Base-by-base conservation (phyloP, 1,139 yeast genomes). In the Hanseniaspora gamundiae region DNA sequence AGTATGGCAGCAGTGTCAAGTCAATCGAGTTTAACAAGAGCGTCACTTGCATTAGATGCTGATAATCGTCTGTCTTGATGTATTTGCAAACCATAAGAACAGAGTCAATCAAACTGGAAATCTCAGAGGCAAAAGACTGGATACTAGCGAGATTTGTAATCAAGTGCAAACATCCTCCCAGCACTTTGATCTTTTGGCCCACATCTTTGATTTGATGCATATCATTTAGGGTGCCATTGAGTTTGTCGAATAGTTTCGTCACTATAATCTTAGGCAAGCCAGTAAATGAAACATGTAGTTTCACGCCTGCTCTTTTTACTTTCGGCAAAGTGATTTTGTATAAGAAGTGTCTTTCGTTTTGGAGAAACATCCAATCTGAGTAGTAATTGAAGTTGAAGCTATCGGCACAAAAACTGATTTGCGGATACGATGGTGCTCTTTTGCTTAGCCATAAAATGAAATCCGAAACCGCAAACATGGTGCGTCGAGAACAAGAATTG, bases 401-500 rank as follows among this genome's bases (percentile, higher is more conserved):
- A n/a, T 33, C n/a, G 13, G 17, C 21, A 17, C 19, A 10, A 13
- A 14, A 3, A 30, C 10, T 5, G 17, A 30, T 30, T 7, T 30
- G 35, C 17, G 17, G 22, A 4, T 10, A 13, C 10, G 20, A 8
- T 19, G 20, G 24, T 19, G 35, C 41, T 6, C 52, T 47, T 11
- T 69, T 71, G 41, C 65, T 53, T 11, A 72, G 35, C 80, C 81
- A 76, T 2, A 60, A 51, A 11, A 73, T 31, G 47, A 74, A 68
- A 7, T 51, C 47, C n/a, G 66, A 59, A 14, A 73, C 49, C 1
- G 48, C 16, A 17, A 33, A 17, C 3, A 33, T 17, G 16, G 21
- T 17, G 22, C 19, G 10, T 10, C 9, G 6, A 3, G 36, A 33
- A 17, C n/a, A 13, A 9, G 22, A 17, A 17, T 16, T 30, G 9